Conservation (phyloP, 306 rosid genomes). For the Astragalus glycyphyllos region DNA sequence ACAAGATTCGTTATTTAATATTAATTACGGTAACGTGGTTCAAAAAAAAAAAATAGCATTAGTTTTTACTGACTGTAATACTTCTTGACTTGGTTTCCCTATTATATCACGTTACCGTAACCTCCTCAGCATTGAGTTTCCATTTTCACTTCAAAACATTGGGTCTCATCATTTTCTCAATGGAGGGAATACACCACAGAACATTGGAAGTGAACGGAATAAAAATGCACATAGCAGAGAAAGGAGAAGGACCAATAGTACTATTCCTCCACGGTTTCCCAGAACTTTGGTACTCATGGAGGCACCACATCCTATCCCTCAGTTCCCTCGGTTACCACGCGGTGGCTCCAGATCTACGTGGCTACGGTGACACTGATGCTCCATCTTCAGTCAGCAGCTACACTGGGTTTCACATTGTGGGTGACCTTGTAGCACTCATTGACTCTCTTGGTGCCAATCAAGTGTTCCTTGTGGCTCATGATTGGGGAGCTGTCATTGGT, state of each 20-base stretch:
- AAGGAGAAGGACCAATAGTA: slow-evolving; percentile 49
- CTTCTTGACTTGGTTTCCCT: too few relatives aligned
- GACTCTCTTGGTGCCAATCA: slow-evolving; percentile 29
- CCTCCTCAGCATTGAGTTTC: too few relatives aligned
- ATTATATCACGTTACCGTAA: too few relatives aligned
- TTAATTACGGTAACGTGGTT: too few relatives aligned
- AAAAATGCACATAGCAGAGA: too few relatives aligned
- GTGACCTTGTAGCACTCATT: slow-evolving; percentile 37
- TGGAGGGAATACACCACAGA: slow-evolving; percentile 45
- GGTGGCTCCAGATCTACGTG: slow-evolving; percentile 48
- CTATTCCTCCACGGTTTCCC: slow-evolving; percentile 59
- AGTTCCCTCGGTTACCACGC: slow-evolving; percentile 46
- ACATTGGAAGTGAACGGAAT: slow-evolving; percentile 49
- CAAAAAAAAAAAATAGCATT: too few relatives aligned
- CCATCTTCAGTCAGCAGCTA: slow-evolving; percentile 32
- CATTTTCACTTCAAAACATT: too few relatives aligned
- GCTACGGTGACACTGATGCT: slow-evolving; percentile 51
- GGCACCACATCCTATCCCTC: slow-evolving; percentile 49
- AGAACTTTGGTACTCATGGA: slow-evolving; percentile 55
- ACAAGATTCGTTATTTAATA: too few relatives aligned
- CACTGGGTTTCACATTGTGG: slow-evolving; percentile 37
- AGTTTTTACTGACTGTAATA: too few relatives aligned
- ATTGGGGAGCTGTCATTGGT: slow-evolving; percentile 51
- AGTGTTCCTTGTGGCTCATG: slow-evolving; percentile 49
- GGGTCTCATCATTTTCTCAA: too few relatives aligned